These are phyloP conservation scores for Dendrostoma leiphaemia DNA, from an alignment of 2,329 filamentous ascomycete species.

Conservation along the genomic window DNA sequence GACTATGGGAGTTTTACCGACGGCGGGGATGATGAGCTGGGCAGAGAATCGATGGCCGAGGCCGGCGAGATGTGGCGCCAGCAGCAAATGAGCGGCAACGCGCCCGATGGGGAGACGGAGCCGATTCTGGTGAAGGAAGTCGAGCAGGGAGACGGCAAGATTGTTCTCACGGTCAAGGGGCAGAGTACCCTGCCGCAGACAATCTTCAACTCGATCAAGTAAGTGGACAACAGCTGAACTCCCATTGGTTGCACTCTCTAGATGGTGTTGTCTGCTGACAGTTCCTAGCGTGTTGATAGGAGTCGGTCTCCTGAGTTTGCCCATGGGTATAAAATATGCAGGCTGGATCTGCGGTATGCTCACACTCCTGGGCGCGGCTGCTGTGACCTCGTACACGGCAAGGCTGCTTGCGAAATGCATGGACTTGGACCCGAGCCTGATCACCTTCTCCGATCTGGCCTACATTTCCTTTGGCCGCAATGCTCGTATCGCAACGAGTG, in stretches of 20 bases:
- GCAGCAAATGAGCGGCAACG: constrained; percentile 46
- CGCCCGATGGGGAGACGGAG: constrained; percentile 59
- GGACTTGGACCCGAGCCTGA: constrained; percentile 78
- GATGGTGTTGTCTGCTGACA: constrained; percentile 11
- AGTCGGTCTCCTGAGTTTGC: constrained; percentile 84
- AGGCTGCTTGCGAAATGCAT: constrained; percentile 83
- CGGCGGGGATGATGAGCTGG: constrained; percentile 28
- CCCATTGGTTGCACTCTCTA: constrained; percentile 5
- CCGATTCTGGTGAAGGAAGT: constrained; percentile 86
- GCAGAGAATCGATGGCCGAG: constrained; percentile 45
- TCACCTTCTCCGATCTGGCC: constrained; percentile 92
- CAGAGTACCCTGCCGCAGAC: constrained; percentile 96
- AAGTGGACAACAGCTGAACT: constrained; percentile 14
- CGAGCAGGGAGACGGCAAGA: constrained; percentile 75
- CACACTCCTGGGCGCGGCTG: constrained; percentile 71
- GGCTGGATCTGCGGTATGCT: constrained; percentile 83
- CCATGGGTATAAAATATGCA: constrained; percentile 81
- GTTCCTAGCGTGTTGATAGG: constrained; percentile 70
- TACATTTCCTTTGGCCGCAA: constrained; percentile 84
- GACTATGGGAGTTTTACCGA: constrained; percentile 57
- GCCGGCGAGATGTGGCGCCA: constrained; percentile 51
- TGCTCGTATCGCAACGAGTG: constrained; percentile 77
- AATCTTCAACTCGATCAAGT: constrained; percentile 92
- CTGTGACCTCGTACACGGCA: constrained; percentile 82
- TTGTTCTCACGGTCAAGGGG: constrained; percentile 81